phyloP scores from a whole-genome alignment of 1,284 basidiomycete genomes.

The Mycena citricolor region DNA sequence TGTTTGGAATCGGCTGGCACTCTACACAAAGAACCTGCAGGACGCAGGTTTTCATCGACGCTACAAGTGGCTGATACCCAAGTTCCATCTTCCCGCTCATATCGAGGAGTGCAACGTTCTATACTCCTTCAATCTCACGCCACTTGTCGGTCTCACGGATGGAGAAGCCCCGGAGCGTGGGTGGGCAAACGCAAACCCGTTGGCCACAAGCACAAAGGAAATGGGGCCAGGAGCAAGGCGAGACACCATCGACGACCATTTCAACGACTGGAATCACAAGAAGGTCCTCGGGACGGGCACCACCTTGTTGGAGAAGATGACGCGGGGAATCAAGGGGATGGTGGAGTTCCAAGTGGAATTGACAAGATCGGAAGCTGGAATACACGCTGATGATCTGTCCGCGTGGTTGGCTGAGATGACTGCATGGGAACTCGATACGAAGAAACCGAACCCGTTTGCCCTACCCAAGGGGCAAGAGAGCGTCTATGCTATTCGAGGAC shows the following conservation, averaged over 20 bases:
- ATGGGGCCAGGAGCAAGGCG: constrained; percentile 31
- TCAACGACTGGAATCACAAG: constrained; percentile 27
- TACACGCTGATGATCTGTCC: too few species aligned
- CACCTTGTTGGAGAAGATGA: not conserved
- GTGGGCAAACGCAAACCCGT: constrained; percentile 28
- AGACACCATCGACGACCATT: constrained; percentile 30
- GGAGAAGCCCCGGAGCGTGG: constrained; percentile 30
- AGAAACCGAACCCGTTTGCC: constrained; percentile 5
- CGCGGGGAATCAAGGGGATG: constrained; percentile 10
- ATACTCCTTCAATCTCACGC: constrained; percentile 27
- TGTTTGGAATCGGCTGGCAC: constrained; percentile 11
- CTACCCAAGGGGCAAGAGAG: not conserved
- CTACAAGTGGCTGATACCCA: constrained; percentile 20
- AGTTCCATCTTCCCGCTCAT: constrained; percentile 27
- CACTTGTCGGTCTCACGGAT: constrained; percentile 26
- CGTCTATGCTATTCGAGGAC: not conserved
- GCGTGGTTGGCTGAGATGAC: not conserved
- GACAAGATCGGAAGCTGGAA: too few species aligned
- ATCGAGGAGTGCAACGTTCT: constrained; percentile 20
- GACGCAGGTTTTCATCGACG: constrained; percentile 3
- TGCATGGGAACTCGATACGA: constrained; percentile 1
- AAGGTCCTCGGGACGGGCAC: constrained; percentile 26
- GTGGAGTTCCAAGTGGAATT: constrained; percentile 8
- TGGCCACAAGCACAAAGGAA: constrained; percentile 28
- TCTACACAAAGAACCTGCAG: constrained; percentile 12